phyloP scores from a whole-genome alignment of 2,329 filamentous ascomycete species.

The Coniochaeta pulveracea region DNA sequence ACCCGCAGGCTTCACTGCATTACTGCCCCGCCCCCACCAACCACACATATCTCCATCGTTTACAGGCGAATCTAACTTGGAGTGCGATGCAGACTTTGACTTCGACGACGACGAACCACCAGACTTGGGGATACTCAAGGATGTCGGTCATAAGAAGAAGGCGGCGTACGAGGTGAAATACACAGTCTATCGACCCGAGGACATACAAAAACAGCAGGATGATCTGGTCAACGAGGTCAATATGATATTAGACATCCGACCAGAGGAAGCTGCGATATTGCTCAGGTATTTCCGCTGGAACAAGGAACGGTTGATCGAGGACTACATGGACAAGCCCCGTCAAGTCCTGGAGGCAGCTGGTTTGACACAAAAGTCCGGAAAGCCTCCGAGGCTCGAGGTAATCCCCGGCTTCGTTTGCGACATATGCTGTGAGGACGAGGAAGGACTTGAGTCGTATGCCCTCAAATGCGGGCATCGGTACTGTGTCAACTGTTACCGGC shows the following conservation, averaged over 20 bases:
- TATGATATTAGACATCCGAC: slow-evolving; percentile 77
- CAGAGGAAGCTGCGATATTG: slow-evolving; percentile 83
- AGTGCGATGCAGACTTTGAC: slow-evolving; percentile 37
- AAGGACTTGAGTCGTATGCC: slow-evolving; percentile 70
- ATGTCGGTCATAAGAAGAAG: slow-evolving; percentile 59
- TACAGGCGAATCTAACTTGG: slow-evolving; percentile 8
- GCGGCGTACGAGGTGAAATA: slow-evolving; percentile 76
- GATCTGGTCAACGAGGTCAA: slow-evolving; percentile 83
- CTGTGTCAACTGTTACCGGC: slow-evolving; percentile 83
- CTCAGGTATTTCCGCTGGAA: slow-evolving; percentile 90
- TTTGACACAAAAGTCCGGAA: slow-evolving; percentile 52
- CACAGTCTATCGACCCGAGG: slow-evolving; percentile 66
- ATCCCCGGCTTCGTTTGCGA: slow-evolving; percentile 78
- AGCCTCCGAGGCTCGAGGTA: slow-evolving; percentile 55
- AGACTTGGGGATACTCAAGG: slow-evolving; percentile 42
- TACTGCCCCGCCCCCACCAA: no score
- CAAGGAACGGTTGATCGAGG: slow-evolving; percentile 86
- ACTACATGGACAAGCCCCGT: slow-evolving; percentile 85
- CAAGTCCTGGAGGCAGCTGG: slow-evolving; percentile 77
- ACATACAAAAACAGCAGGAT: slow-evolving; percentile 79
- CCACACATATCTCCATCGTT: no score
- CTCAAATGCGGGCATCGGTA: slow-evolving; percentile 94
- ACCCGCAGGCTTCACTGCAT: no score
- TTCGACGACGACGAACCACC: slow-evolving; percentile 45
- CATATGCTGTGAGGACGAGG: slow-evolving; percentile 88